Evolutionary conservation across 225 moss, liverwort and hornwort genomes (phyloP), one percentile per base, ranked within the genome.

Genomic region (Sphagnum tenellum): DNA sequence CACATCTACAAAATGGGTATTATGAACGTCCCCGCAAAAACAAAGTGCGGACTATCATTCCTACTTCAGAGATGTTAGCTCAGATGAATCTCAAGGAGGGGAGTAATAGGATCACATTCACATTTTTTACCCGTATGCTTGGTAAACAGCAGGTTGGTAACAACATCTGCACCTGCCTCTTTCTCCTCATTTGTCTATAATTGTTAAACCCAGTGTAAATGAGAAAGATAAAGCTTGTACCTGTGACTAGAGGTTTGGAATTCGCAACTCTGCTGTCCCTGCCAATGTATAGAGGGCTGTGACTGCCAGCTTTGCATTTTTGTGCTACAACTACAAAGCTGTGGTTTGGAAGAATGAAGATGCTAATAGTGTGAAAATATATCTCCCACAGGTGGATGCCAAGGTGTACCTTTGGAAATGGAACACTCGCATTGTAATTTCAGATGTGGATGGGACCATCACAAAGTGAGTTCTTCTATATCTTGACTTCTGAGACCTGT

Each of bases 401-500:
- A 76, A 78, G 45, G 79, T 86, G 29, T 86, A 81, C 61, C 70
- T 86, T 7, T 86, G 85, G 85, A 81, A 77, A 45, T 86, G 85
- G 85, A 86, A 79, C 61, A 70, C 85, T 45, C 68, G 85, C 47
- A 77, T 86, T 61, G 85, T 86, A 8, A 79, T 86, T 29, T 86
- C 85, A 54, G 85, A 86, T 65, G 85, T 86, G 52, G 85, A 86
- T 68, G 85, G 85, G 50, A 86, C 85, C 3, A 86, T 86, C 9
- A 86, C 85, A 68, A 86, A 75, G 85, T 86, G 67, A 81, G 74
- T 55, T 59, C 47, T 52, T 52, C 52, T 52, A 52, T 52, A 5
- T 9, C 6, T 5, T 0, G 52, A 52, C 52, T 5, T 6, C 52
- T 52, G 52, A 52, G 52, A 6, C 1, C 52, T 52, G 52, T 52